phyloP scores from a whole-genome alignment of 2,329 filamentous ascomycete genomes.

The Aspergillus tamarii region DNA sequence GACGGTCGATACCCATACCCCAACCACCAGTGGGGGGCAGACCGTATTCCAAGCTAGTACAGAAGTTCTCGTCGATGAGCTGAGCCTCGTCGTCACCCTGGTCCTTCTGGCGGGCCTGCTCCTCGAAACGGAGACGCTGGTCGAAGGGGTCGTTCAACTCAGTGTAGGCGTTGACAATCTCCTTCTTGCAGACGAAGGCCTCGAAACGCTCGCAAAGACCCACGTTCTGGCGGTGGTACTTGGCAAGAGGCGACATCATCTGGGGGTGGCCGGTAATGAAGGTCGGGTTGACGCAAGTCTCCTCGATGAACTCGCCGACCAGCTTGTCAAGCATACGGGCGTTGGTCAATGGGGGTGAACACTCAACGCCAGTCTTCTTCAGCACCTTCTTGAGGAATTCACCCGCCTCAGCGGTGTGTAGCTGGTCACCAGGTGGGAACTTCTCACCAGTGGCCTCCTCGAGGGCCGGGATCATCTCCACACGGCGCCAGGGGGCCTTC shows the following conservation, averaged over 20 bases:
- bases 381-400: slow-evolving; percentile 82
- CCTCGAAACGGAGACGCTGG: slow-evolving; percentile 87
- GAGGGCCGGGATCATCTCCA: slow-evolving; percentile 94
- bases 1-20: slow-evolving; percentile 92
- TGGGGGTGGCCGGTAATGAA: slow-evolving; percentile 84
- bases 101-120: slow-evolving; percentile 93
- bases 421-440: slow-evolving; percentile 85
- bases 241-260: slow-evolving; percentile 95
- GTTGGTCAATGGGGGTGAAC: slow-evolving; percentile 87
- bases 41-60: slow-evolving; percentile 84
- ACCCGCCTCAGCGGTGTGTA: slow-evolving; percentile 88
- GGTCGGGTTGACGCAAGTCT: slow-evolving; percentile 89
- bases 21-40: slow-evolving; percentile 93
- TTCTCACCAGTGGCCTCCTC: slow-evolving; percentile 90
- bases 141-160: slow-evolving; percentile 98
- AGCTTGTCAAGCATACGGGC: slow-evolving; percentile 96
- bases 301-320: slow-evolving; percentile 91
- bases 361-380: slow-evolving; percentile 89
- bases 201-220: slow-evolving; percentile 97
- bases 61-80: slow-evolving; percentile 94
- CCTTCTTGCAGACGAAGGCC: slow-evolving; percentile 95
- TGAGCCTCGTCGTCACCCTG: slow-evolving; percentile 98
- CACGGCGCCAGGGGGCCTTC: slow-evolving; percentile 88
- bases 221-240: slow-evolving; percentile 80
- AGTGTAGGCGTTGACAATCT: slow-evolving; percentile 95